Evolutionary conservation across 1,139 yeast species (phyloP), one percentile per base, ranked within the genome.

Genomic region (Pichia inconspicua): DNA sequence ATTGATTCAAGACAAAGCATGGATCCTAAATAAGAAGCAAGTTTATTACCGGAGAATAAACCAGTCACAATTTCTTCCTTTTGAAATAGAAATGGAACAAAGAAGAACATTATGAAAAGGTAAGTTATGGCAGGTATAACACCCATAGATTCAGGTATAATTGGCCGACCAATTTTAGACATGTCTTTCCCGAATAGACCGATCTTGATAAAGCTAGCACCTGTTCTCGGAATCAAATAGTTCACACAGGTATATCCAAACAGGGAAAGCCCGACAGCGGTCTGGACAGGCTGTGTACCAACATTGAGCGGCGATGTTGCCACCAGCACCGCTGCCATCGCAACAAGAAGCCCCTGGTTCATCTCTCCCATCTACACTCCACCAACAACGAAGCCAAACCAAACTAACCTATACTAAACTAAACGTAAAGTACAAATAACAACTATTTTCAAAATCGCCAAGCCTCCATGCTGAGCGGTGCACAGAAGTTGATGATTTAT

Each of bases 91-190:
- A 90, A 88, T 15, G 98, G 98, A 47, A 92, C 86, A 64, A 88
- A 82, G 53, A 84, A 74, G 60, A 88, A 78, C 89, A 92, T 84
- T 43, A 84, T 67, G 57, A 89, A 80, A 53, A 92, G 66, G 62
- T 89, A 90, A 0, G 90, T 82, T 3, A 85, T 73, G 0, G 96
- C 95, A 8, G 89, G 77, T 0, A 90, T 84, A 1, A 87, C 82
- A 3, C 99, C 99, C 74, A 90, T 83, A 0, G 95, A 78, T 66
- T 92, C 99, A 1, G 98, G 94, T 14, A 90, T 74, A 7, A 80
- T 72, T 0, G 95, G 94, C 25, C 72, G 75, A n/a, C 73, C 75
- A 11, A 68, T 67, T 63, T 92, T 92, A 45, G 89, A 81, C 63
- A 88, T 59, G 62, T 92, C 99, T 54, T 75, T 79, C 8, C 99